Conservation (phyloP, 306 rosid genomes). For the Gynostemma pentaphyllum region DNA sequence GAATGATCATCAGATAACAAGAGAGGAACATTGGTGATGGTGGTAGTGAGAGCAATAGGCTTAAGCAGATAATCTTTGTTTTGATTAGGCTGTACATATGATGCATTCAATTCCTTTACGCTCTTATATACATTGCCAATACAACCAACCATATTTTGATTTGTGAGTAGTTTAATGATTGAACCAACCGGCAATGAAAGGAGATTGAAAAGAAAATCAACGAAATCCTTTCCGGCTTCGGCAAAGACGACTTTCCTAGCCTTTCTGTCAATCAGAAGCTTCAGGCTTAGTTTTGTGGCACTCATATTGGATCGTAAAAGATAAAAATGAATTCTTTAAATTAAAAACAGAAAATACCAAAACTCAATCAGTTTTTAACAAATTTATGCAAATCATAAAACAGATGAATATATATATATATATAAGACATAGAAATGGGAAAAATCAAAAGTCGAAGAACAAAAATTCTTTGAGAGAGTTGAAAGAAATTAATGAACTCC, state of each 20-base stretch:
- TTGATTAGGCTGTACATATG: neutral
- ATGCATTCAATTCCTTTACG: neutral
- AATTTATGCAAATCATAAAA: neutral
- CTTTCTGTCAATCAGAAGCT: too few species aligned
- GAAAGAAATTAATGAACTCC: too few species aligned
- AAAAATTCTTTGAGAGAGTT: too few species aligned
- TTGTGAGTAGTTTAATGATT: neutral
- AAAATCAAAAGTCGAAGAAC: too few species aligned
- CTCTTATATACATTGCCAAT: neutral
- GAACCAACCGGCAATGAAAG: neutral
- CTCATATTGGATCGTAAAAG: neutral
- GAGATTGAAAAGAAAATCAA: neutral
- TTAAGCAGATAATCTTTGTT: neutral
- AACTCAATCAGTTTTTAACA: too few species aligned
- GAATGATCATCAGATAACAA: neutral
- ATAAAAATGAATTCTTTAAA: too few species aligned
- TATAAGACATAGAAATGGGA: neutral
- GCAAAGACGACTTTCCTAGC: neutral
- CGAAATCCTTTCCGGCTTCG: neutral
- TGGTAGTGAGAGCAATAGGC: neutral
- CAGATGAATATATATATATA: too few species aligned
- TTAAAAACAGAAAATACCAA: too few species aligned
- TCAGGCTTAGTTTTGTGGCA: neutral
- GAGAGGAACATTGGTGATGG: neutral
- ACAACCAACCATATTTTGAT: neutral